These are phyloP conservation scores for Noccaea caerulescens DNA, from an alignment of 345 rosid species.

Conservation along the genomic window DNA sequence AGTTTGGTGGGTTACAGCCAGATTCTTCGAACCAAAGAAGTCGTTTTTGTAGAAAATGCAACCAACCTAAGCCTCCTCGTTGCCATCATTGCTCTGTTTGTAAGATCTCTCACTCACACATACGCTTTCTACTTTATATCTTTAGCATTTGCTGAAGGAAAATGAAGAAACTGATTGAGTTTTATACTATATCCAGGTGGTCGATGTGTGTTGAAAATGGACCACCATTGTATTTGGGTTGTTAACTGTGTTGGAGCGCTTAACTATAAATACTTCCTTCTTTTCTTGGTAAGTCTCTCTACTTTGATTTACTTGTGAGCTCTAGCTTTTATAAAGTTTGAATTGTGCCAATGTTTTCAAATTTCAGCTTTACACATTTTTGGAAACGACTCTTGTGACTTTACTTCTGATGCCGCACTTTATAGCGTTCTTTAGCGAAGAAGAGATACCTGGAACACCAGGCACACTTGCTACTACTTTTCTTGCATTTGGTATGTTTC, in stretches of 20 bases:
- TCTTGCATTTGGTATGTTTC: constrained; percentile 82
- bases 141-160: constrained; percentile 4
- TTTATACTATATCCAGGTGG: constrained; percentile 69
- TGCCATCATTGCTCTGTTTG: constrained; percentile 98
- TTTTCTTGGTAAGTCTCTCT: constrained; percentile 76
- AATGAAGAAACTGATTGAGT: constrained; percentile 26
- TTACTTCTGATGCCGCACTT: constrained; percentile 84
- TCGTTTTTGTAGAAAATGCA: constrained; percentile 88
- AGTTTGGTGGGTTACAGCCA: constrained; percentile 57
- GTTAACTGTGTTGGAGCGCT: constrained; percentile 97
- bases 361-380: constrained; percentile 96
- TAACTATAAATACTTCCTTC: constrained; percentile 92
- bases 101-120: constrained; percentile 46
- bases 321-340: neutral
- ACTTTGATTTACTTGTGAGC: constrained; percentile 14
- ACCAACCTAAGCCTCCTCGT: constrained; percentile 89
- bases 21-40: constrained; percentile 65
- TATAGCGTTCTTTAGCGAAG: constrained; percentile 87
- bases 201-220: constrained; percentile 93
- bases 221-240: constrained; percentile 99
- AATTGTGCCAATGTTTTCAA: constrained; percentile 1
- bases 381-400: constrained; percentile 90
- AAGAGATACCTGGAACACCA: constrained; percentile 93
- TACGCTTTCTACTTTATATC: constrained; percentile 6
- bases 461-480: constrained; percentile 94